Conservation (phyloP, 306 rosid genomes). For the Styphnolobium japonicum region DNA sequence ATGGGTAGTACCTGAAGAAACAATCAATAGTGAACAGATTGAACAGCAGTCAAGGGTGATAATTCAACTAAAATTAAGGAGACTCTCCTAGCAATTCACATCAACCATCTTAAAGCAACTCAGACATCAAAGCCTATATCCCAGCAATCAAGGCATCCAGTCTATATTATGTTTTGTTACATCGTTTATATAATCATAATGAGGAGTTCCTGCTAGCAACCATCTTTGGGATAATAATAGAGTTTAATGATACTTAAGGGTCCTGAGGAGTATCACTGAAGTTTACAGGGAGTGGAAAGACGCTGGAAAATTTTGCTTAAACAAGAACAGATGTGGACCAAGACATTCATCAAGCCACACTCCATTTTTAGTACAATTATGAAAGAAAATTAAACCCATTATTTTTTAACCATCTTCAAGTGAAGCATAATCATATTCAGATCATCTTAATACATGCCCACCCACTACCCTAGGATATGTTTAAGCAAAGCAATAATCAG, state of each 20-base stretch:
- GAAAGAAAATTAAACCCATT: neutral
- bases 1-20: conserved; percentile 77
- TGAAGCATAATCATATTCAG: neutral
- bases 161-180: neutral
- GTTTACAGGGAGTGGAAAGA: neutral
- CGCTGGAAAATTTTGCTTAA: neutral
- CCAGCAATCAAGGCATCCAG: neutral
- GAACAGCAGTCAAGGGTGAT: neutral
- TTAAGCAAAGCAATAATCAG: neutral
- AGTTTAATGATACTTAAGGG: neutral
- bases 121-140: neutral
- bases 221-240: neutral
- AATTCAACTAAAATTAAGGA: neutral
- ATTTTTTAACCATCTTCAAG: neutral
- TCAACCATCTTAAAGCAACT: neutral
- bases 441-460: neutral
- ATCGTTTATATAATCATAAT: neutral
- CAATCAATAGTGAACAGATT: neutral
- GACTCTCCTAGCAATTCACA: neutral
- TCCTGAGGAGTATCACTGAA: neutral
- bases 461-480: neutral
- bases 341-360: neutral
- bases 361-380: neutral
- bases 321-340: neutral
- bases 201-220: neutral